Base-by-base conservation (phyloP, 805 yeast species). In the Kazachstania psychrophila region DNA sequence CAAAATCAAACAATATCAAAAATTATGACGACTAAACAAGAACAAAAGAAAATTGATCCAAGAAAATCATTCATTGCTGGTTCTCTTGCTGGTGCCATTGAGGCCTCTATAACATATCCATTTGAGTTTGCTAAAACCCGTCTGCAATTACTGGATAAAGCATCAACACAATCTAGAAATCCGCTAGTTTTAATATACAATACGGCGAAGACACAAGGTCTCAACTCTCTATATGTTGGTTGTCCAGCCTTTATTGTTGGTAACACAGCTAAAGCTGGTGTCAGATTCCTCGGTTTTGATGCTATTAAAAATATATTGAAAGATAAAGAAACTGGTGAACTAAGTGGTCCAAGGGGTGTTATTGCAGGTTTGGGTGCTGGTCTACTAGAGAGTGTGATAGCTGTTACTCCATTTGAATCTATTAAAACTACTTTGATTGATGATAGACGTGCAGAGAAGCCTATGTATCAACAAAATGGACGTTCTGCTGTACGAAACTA, bases 281-380 rank as follows among this genome's bases (percentile, higher is more conserved):
- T 89, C 2, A 70, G 98, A 45, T 89, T 89, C 60, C 67, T 89
- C 12, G 97, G 96, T 2, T 89, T 85, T 52, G 98, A 92, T 57
- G 70, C 81, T 13, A 82, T 92, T 59, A 88, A 87, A 58, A 70
- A 75, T 36, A 47, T 81, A 23, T 66, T 89, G 39, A 75, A 79
- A 20, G 97, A 92, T 58, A 76, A 77, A 48, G 73, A 83, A 44
- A 55, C 61, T 5, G 97, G 97, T 6, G 82, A 85, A 59, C 64
- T 92, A 33, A 77, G 92, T 24, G 95, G 95, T 3, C 79, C 92
- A 6, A 63, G 95, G 52, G 97, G 97, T 47, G 94, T 88, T 5
- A 41, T 89, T 23, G 98, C 98, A 1, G 98, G 98, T n/a, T 66
- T 92, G 30, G 96, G 97, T 33, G 98, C 98, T 2, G 98, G 98